Conservation (phyloP, 1,139 yeast genomes). For the Magnusiomyces ingens region DNA sequence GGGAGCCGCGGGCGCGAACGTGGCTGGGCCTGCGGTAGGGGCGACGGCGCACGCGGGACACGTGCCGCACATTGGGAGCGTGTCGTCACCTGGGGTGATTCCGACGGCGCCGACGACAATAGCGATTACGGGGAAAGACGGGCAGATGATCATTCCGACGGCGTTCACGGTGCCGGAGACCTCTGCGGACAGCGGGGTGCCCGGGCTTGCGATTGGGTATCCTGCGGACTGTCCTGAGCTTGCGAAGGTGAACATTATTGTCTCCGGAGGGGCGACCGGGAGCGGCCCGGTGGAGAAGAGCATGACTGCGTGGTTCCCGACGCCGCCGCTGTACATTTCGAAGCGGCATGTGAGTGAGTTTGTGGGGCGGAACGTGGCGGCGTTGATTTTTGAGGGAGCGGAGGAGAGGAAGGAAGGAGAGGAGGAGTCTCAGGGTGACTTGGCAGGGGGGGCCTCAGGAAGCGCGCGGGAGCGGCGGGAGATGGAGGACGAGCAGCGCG, state of each 20-base stretch:
- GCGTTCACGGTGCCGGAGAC: constrained; percentile 3
- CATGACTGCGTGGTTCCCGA: constrained; percentile 63
- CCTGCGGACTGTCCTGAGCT: constrained; percentile 6
- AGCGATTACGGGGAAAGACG: background rate
- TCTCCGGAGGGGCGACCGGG: constrained; percentile 5
- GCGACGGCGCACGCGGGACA: background rate
- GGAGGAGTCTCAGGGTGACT: constrained; percentile 13
- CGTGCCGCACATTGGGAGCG: background rate
- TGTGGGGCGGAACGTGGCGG: constrained; percentile 17
- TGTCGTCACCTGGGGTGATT: background rate
- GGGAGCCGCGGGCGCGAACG: constrained; percentile 1
- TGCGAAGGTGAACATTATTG: constrained; percentile 11
- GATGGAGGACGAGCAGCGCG: constrained; percentile 23
- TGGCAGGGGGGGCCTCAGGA: constrained; percentile 15
- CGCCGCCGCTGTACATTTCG: constrained; percentile 62
- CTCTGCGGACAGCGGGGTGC: background rate
- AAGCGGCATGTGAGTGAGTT: constrained; percentile 40
- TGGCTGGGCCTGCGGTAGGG: background rate
- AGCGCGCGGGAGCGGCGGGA: constrained; percentile 11
- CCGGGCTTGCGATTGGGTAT: background rate
- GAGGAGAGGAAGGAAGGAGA: no score
- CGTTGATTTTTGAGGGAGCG: constrained; percentile 10
- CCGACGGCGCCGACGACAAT: constrained; percentile 1
- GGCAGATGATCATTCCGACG: constrained; percentile 3
- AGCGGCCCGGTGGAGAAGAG: background rate